phyloP scores from a whole-genome alignment of 768 basidiomycete species.

The Boletales sp. region DNA sequence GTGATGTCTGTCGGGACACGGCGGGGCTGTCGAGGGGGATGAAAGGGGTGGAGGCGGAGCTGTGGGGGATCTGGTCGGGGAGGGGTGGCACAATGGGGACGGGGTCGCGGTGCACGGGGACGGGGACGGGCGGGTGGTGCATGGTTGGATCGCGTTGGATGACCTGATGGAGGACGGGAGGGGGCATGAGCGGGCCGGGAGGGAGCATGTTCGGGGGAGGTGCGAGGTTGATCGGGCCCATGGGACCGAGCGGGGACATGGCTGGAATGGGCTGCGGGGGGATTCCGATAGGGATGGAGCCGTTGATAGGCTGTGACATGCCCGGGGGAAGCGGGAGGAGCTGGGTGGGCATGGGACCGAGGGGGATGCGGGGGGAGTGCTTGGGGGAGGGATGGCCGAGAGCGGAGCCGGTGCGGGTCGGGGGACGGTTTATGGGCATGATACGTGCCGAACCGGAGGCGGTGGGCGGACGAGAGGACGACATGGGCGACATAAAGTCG shows the following conservation, averaged over 20 bases:
- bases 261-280: conserved; percentile 9
- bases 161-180: conserved; percentile 31
- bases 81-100: no score
- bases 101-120: no score
- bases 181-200: conserved; percentile 29
- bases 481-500: conserved; percentile 19
- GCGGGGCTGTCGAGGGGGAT: conserved; percentile 20
- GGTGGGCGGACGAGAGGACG: conserved; percentile 25
- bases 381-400: conserved; percentile 26
- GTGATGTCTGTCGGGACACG: conserved; percentile 20
- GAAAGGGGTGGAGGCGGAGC: conserved; percentile 10
- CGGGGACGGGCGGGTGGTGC: no score
- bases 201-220: no score
- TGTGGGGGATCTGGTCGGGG: no score
- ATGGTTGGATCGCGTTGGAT: conserved; percentile 3
- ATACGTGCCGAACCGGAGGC: conserved; percentile 11
- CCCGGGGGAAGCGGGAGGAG: no score
- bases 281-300: not conserved
- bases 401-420: conserved; percentile 24
- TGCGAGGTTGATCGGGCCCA: no score
- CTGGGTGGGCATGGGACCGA: not conserved
- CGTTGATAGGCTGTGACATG: not conserved
- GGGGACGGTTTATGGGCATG: conserved; percentile 26
- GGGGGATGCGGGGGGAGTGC: conserved; percentile 21
- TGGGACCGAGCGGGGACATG: no score